phyloP scores from a whole-genome alignment of 768 basidiomycete species.

The Gloeophyllum trabeum region DNA sequence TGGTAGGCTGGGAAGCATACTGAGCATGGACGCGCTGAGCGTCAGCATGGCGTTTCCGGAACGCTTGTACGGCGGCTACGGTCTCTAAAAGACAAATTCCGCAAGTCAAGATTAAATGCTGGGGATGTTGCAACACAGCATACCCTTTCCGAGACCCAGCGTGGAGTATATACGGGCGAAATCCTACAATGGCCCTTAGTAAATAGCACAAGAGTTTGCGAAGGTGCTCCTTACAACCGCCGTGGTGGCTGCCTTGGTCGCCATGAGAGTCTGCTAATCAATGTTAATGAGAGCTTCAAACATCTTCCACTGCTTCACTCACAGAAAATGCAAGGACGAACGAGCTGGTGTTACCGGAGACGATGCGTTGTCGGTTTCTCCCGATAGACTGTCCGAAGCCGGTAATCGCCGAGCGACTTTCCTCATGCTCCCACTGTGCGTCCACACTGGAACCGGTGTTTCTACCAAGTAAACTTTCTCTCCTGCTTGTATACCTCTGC shows the following conservation, averaged over 20 bases:
- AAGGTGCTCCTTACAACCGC: slow-evolving; percentile 31
- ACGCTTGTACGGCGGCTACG: slow-evolving; percentile 79
- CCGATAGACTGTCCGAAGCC: no score
- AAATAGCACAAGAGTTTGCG: slow-evolving; percentile 1
- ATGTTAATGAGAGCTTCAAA: no score
- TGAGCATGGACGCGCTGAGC: slow-evolving; percentile 65
- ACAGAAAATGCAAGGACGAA: no score
- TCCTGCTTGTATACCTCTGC: no score
- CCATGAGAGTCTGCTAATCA: no score
- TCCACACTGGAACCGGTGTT: no score
- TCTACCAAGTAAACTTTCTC: no score
- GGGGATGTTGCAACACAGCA: slow-evolving; percentile 8
- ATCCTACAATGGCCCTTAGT: slow-evolving; percentile 36
- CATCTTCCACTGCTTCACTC: no score
- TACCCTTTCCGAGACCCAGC: slow-evolving; percentile 80
- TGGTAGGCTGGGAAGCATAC: slow-evolving; percentile 60
- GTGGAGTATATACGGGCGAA: slow-evolving; percentile 76
- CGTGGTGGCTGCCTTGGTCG: slow-evolving; percentile 59
- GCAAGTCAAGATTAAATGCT: slow-evolving; percentile 1
- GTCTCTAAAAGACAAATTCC: slow-evolving; percentile 48
- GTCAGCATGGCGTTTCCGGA: slow-evolving; percentile 91
- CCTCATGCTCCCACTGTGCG: no score
- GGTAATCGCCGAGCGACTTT: no score
- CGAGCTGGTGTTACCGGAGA: no score
- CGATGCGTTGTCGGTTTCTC: no score